Conservation (phyloP, 2,329 filamentous ascomycete genomes). For the Botrytis fabae region DNA sequence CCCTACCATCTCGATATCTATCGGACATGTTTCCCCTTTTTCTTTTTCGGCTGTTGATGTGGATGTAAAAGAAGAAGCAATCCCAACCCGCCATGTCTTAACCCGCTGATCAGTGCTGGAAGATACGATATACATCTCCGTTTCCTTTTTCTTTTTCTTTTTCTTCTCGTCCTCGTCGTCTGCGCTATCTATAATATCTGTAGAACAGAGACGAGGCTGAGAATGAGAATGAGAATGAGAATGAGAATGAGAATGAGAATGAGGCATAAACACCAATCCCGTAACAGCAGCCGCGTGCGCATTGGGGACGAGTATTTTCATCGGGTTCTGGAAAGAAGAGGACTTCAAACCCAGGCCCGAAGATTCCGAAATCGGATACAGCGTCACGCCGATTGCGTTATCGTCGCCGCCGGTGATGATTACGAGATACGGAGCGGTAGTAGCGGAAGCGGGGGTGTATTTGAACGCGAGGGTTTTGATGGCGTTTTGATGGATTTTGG, state of each 20-base stretch:
- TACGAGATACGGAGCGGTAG: conserved; percentile 41
- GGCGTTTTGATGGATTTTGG: conserved; percentile 73
- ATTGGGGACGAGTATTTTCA: conserved; percentile 46
- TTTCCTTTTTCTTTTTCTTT: conserved; percentile 17
- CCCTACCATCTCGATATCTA: conserved; percentile 46
- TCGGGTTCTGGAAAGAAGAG: neutral
- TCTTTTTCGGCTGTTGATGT: conserved; percentile 12
- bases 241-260: neutral
- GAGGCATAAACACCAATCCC: conserved; percentile 45
- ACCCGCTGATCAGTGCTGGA: conserved; percentile 63
- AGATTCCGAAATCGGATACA: conserved; percentile 39
- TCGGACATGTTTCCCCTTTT: conserved; percentile 24
- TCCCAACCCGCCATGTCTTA: conserved; percentile 49
- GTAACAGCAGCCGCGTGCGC: conserved; percentile 76
- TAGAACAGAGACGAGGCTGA: neutral
- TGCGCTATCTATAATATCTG: neutral
- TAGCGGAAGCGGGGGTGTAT: conserved; percentile 25
- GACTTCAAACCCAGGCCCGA: neutral
- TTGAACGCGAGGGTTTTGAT: conserved; percentile 66
- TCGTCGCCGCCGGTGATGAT: conserved; percentile 85
- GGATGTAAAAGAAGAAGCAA: neutral
- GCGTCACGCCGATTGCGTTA: conserved; percentile 68
- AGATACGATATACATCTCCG: conserved; percentile 43
- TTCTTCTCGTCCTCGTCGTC: neutral
- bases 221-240: neutral